Percentiles rank a stretch among this genome's conserved stretches.
These are phyloP conservation scores for Cladosporium sp. DNA, from an alignment of 2,329 filamentous ascomycete genomes.

Conservation along the genomic window DNA sequence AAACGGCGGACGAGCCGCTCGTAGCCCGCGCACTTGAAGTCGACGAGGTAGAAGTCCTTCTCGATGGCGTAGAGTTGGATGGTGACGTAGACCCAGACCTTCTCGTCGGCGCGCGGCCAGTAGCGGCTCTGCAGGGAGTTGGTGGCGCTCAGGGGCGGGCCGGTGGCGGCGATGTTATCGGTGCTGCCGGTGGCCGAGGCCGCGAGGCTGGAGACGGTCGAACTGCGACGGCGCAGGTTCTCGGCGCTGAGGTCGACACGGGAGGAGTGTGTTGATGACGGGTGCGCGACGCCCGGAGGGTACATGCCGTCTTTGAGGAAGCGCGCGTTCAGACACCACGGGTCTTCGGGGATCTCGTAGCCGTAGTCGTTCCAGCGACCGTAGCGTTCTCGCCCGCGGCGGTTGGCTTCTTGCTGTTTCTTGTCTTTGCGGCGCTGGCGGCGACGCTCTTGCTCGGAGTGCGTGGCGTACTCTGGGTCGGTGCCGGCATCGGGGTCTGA, in stretches of 20 bases:
- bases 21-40: slow-evolving; percentile 98
- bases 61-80: slow-evolving; percentile 97
- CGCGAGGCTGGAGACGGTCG: slow-evolving; percentile 21
- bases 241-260: slow-evolving; percentile 41
- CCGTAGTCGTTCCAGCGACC: slow-evolving; percentile 51
- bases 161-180: slow-evolving; percentile 27
- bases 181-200: slow-evolving; percentile 21
- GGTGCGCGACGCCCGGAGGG: slow-evolving; percentile 46
- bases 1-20: slow-evolving; percentile 67
- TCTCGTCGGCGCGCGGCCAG: slow-evolving; percentile 48
- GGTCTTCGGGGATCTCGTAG: slow-evolving; percentile 86
- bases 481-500: slow-evolving; percentile 36
- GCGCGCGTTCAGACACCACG: slow-evolving; percentile 89
- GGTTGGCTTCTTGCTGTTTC: slow-evolving; percentile 15
- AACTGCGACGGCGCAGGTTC: slow-evolving; percentile 22
- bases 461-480: slow-evolving; percentile 35
- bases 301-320: slow-evolving; percentile 79
- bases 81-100: slow-evolving; percentile 89
- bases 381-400: slow-evolving; percentile 37
- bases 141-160: slow-evolving; percentile 10
- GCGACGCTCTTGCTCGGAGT: slow-evolving; percentile 32
- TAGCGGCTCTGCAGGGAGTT: slow-evolving; percentile 12
- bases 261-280: slow-evolving; percentile 47
- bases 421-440: slow-evolving; percentile 20
- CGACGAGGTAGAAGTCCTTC: slow-evolving; percentile 86